Percentiles rank a stretch among this genome's conserved stretches.
Conservation (phyloP, 2,329 filamentous ascomycete genomes). For the Davidsoniella neocaledoniae region DNA sequence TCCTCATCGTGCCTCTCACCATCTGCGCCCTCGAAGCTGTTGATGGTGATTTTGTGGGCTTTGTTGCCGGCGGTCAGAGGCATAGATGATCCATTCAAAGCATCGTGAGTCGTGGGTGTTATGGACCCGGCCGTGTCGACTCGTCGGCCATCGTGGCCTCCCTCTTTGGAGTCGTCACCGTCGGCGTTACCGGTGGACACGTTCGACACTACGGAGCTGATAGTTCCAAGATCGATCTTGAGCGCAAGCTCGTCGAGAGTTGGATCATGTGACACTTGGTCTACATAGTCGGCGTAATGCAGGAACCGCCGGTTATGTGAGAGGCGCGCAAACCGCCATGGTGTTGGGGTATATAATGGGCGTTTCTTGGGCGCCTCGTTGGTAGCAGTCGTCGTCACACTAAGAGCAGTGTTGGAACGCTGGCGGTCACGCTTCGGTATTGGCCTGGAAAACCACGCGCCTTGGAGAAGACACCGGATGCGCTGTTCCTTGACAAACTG, state of each 20-base stretch:
- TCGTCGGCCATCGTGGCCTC: slow-evolving; percentile 8
- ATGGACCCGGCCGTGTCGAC: neutral
- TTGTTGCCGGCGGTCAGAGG: slow-evolving; percentile 16
- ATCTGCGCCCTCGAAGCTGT: slow-evolving; percentile 43
- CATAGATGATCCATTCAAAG: neutral
- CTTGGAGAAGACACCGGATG: slow-evolving; percentile 72
- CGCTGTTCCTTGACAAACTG: slow-evolving; percentile 97
- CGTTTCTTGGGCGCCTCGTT: slow-evolving; percentile 18
- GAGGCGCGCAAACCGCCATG: slow-evolving; percentile 72
- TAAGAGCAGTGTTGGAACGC: slow-evolving; percentile 26
- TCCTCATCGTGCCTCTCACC: slow-evolving; percentile 35
- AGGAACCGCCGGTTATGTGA: slow-evolving; percentile 83
- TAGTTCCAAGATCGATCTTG: slow-evolving; percentile 71
- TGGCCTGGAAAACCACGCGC: slow-evolving; percentile 64
- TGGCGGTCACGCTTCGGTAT: slow-evolving; percentile 23
- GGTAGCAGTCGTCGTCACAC: slow-evolving; percentile 10
- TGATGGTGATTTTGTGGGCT: slow-evolving; percentile 81
- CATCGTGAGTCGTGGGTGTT: neutral
- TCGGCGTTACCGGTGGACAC: slow-evolving; percentile 45
- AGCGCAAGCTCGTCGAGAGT: slow-evolving; percentile 56
- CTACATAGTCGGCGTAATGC: slow-evolving; percentile 73
- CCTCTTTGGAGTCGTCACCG: slow-evolving; percentile 27
- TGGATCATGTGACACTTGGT: slow-evolving; percentile 47
- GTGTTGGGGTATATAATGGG: slow-evolving; percentile 30
- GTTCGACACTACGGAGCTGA: slow-evolving; percentile 89